Conservation (phyloP, 257 asterid genomes). For the Asclepias syriaca region DNA sequence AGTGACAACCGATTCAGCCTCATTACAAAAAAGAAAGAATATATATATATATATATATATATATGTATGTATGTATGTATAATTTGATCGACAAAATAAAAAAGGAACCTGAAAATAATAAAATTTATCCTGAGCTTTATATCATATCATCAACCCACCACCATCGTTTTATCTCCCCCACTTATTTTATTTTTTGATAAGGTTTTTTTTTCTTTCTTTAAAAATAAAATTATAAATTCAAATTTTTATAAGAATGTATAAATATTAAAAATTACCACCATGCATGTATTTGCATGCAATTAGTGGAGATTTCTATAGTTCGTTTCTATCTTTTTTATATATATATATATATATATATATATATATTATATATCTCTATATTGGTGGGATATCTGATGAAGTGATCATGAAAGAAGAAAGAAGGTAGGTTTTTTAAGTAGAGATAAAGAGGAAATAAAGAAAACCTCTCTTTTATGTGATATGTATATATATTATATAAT, state of each 20-base stretch:
- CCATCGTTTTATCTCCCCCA: not conserved
- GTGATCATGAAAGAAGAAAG: not conserved
- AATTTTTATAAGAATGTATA: too few relatives aligned
- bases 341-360: too few relatives aligned
- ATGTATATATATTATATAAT: too few relatives aligned
- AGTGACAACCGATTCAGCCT: not conserved
- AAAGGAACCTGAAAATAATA: not conserved
- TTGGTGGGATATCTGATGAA: not conserved
- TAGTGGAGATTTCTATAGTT: too few relatives aligned
- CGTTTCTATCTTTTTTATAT: too few relatives aligned
- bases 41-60: too few relatives aligned
- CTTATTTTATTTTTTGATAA: not conserved
- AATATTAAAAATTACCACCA: too few relatives aligned
- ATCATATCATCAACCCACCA: conserved; percentile 4
- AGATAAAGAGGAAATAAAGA: not conserved
- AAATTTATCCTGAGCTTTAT: conserved; percentile 7
- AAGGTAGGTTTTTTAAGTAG: not conserved
- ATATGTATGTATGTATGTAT: too few relatives aligned
- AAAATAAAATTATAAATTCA: too few relatives aligned
- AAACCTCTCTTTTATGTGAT: too few relatives aligned
- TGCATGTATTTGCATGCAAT: too few relatives aligned
- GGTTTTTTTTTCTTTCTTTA: not conserved
- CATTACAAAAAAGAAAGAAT: not conserved
- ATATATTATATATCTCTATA: too few relatives aligned
- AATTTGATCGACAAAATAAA: not conserved